Evolutionary conservation across 805 yeast species (phyloP).

Genomic region (Scheffersomyces amazonensis): DNA sequence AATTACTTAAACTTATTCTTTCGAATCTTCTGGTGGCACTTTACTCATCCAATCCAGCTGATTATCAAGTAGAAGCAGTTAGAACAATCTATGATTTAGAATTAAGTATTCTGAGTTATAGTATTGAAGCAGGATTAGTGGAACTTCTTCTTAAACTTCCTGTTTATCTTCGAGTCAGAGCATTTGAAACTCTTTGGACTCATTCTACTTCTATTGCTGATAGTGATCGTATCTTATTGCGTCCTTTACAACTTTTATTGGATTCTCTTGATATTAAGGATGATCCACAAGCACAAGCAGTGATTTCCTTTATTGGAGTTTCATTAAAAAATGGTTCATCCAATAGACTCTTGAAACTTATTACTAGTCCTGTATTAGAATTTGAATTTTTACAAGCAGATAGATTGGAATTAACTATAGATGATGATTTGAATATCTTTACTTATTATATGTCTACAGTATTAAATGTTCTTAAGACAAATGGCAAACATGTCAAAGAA

Average conservation of each 20-base stretch:
- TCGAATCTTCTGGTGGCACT: conserved; percentile 56
- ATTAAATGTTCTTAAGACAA: conserved; percentile 48
- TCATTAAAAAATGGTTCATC: conserved; percentile 49
- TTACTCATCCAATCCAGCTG: conserved; percentile 43
- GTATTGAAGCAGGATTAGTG: conserved; percentile 73
- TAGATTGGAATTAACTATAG: conserved; percentile 21
- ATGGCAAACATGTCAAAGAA: conserved; percentile 41
- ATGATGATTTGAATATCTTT: conserved; percentile 63
- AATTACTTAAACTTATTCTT: conserved; percentile 39
- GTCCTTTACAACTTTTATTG: conserved; percentile 65
- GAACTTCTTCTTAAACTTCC: conserved; percentile 45
- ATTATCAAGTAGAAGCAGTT: conserved; percentile 69
- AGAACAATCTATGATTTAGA: conserved; percentile 62
- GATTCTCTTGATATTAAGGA: conserved; percentile 51
- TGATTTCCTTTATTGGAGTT: conserved; percentile 48
- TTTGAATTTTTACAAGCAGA: conserved; percentile 32
- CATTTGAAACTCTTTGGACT: conserved; percentile 70
- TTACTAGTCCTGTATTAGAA: conserved; percentile 51
- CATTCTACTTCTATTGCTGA: conserved; percentile 58
- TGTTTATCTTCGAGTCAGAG: conserved; percentile 39
- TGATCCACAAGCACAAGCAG: conserved; percentile 39
- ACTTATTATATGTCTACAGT: conserved; percentile 59
- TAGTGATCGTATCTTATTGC: conserved; percentile 45
- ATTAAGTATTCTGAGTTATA: conserved; percentile 46
- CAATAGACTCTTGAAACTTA: conserved; percentile 58